Conservation (phyloP, 345 rosid species). For the Dimocarpus longan region DNA sequence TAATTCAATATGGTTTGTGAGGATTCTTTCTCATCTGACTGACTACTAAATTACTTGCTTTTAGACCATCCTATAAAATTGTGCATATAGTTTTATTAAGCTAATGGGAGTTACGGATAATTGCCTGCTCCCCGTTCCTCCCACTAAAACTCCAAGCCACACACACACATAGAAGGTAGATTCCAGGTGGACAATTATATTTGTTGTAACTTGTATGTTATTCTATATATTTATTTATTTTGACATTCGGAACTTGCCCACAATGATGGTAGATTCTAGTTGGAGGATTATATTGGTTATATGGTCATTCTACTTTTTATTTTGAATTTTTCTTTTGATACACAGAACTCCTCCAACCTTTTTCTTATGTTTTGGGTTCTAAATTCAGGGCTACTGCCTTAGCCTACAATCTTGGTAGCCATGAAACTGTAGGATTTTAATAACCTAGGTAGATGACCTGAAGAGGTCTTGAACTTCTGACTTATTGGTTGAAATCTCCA, state of each 20-base stretch:
- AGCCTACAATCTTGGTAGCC: not conserved
- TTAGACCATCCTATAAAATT: not conserved
- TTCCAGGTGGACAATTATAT: too few relatives aligned
- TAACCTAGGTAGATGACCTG: not conserved
- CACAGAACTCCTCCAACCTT: too few relatives aligned
- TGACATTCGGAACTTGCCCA: too few relatives aligned
- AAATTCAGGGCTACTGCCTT: too few relatives aligned
- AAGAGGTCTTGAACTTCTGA: not conserved
- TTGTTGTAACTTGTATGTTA: too few relatives aligned
- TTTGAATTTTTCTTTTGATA: too few relatives aligned
- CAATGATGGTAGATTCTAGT: not conserved
- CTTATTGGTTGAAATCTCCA: not conserved
- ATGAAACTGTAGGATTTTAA: not conserved
- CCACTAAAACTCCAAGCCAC: too few relatives aligned
- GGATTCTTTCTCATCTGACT: not conserved
- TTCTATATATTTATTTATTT: too few relatives aligned
- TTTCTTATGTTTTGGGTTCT: too few relatives aligned
- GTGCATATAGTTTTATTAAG: not conserved
- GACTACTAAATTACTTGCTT: not conserved
- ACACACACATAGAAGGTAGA: too few relatives aligned
- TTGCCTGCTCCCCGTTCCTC: too few relatives aligned
- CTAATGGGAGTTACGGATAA: too few relatives aligned
- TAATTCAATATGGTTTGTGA: not conserved
- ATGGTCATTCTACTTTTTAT: not conserved
- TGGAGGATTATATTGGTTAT: not conserved